Conservation (phyloP, 2,329 filamentous ascomycete genomes). For the Xylariaceae sp. region DNA sequence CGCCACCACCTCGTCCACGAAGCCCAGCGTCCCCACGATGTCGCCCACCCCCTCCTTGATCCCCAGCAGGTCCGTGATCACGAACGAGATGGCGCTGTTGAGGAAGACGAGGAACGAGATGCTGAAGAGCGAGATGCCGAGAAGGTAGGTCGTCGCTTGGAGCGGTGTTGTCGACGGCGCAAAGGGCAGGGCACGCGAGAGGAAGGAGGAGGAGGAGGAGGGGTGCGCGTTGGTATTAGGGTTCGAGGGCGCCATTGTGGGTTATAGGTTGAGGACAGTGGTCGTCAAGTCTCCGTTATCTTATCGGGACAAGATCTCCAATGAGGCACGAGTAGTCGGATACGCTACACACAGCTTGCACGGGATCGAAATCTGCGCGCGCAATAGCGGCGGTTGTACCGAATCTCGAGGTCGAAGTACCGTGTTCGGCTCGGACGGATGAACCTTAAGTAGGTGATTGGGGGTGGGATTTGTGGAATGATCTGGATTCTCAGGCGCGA, state of each 20-base stretch:
- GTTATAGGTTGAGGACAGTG: too few relatives aligned
- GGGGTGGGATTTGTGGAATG: too few relatives aligned
- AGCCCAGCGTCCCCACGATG: constrained; percentile 79
- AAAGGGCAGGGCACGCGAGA: constrained; percentile 49
- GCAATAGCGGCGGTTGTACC: too few relatives aligned
- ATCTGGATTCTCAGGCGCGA: too few relatives aligned
- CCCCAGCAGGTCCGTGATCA: constrained; percentile 77
- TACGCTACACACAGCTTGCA: too few relatives aligned
- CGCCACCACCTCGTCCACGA: constrained; percentile 78
- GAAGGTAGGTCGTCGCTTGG: constrained; percentile 70
- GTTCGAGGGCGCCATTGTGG: not conserved
- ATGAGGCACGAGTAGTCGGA: too few relatives aligned
- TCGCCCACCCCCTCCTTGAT: constrained; percentile 70
- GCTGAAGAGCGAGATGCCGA: constrained; percentile 79
- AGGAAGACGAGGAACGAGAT: constrained; percentile 89
- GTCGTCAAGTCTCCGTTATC: too few relatives aligned
- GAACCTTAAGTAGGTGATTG: too few relatives aligned
- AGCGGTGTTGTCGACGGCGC: constrained; percentile 53
- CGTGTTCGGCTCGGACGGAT: too few relatives aligned
- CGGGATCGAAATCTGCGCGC: too few relatives aligned
- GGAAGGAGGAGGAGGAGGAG: constrained; percentile 1
- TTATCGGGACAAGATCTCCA: too few relatives aligned
- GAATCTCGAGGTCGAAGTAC: too few relatives aligned
- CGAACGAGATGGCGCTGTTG: constrained; percentile 79
- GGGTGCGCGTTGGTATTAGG: constrained; percentile 6